A percentile compares a stretch with the other conserved stretches of the same genome.
Evolutionary conservation across 257 asterid species (phyloP).

Genomic region (Przewalskia tangutica): DNA sequence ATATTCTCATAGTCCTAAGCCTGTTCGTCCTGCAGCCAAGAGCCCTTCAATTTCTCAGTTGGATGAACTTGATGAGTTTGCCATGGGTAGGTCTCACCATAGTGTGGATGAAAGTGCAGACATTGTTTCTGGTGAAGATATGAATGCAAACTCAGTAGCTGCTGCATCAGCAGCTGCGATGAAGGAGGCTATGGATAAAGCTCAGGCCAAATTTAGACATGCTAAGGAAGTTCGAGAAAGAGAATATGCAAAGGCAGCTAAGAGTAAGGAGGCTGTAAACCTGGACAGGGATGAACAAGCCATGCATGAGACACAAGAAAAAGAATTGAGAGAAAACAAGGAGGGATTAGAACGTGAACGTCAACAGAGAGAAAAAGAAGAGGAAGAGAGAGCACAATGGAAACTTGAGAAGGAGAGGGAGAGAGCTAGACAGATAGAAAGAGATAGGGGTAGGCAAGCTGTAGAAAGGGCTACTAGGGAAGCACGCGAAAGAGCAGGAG

Average conservation of each 20-base stretch:
- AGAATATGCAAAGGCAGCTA: slow-evolving; percentile 74
- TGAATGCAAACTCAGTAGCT: slow-evolving; percentile 67
- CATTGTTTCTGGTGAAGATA: slow-evolving; percentile 40
- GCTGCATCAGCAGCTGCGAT: slow-evolving; percentile 97
- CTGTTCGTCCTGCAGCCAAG: slow-evolving; percentile 38
- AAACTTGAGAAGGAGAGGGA: slow-evolving; percentile 72
- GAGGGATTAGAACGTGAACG: slow-evolving; percentile 67
- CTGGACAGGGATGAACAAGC: slow-evolving; percentile 48
- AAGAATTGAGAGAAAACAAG: slow-evolving; percentile 57
- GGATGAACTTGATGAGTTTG: slow-evolving; percentile 90
- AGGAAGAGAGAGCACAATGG: slow-evolving; percentile 77
- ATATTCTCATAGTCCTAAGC: slow-evolving; percentile 46
- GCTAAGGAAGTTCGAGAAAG: slow-evolving; percentile 97
- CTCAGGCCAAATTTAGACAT: slow-evolving; percentile 90
- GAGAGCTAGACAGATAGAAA: slow-evolving; percentile 55
- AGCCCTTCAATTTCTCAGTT: slow-evolving; percentile 56
- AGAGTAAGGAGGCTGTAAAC: slow-evolving; percentile 49
- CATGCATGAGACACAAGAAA: slow-evolving; percentile 39
- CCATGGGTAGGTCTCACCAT: slow-evolving; percentile 47
- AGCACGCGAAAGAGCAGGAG: slow-evolving; percentile 93
- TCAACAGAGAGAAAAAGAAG: slow-evolving; percentile 54
- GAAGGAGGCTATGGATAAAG: slow-evolving; percentile 99
- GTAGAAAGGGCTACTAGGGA: slow-evolving; percentile 95
- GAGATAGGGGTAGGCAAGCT: slow-evolving; percentile 76
- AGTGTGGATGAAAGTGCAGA: slow-evolving; percentile 38